These are phyloP conservation scores for Luvunga scandens DNA, from an alignment of 345 rosid species.

Conservation along the genomic window DNA sequence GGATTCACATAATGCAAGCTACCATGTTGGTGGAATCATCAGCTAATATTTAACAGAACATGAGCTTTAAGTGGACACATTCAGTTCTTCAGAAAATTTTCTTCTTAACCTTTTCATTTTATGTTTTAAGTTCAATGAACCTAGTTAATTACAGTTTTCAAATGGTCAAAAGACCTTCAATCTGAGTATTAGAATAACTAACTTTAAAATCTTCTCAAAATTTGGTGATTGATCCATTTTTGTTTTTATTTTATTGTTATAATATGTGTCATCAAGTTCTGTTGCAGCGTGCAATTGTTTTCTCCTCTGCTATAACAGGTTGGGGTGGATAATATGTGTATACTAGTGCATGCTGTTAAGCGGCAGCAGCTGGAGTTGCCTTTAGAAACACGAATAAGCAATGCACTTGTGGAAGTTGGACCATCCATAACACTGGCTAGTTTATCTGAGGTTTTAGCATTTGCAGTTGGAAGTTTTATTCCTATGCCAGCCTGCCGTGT, in stretches of 20 bases:
- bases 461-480: slow-evolving; percentile 92
- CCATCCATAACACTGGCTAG: slow-evolving; percentile 97
- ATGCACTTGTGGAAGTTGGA: slow-evolving; percentile 96
- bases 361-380: slow-evolving; percentile 69
- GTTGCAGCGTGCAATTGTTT: slow-evolving; percentile 11
- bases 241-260: not conserved
- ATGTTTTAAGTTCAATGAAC: not conserved
- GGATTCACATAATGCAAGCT: not conserved
- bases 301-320: slow-evolving; percentile 40
- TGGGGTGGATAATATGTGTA: slow-evolving; percentile 99
- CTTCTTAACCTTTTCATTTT: not conserved
- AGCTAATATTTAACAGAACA: not conserved
- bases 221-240: not conserved
- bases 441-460: slow-evolving; percentile 90
- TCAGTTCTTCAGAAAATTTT: not conserved
- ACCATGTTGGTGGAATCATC: not conserved
- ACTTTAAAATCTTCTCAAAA: not conserved
- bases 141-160: not conserved
- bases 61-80: not conserved
- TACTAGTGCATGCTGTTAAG: slow-evolving; percentile 94
- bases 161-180: not conserved
- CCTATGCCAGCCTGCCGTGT: slow-evolving; percentile 99
- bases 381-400: slow-evolving; percentile 81
- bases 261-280: not conserved
- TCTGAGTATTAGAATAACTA: not conserved